These are phyloP conservation scores for Apostasia ramifera DNA, from an alignment of 106 monocot genomes.

Conservation along the genomic window DNA sequence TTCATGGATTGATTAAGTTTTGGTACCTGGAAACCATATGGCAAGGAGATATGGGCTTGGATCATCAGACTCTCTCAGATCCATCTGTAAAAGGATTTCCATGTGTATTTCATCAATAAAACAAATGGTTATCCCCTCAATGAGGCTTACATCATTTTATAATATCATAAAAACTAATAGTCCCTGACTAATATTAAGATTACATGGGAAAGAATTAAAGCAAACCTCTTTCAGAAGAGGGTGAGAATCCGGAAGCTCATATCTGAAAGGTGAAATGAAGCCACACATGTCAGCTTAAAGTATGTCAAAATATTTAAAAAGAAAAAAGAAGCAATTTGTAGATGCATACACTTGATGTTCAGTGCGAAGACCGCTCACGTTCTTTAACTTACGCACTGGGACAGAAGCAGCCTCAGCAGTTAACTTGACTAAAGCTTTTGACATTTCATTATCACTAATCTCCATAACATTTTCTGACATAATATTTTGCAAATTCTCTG, in stretches of 20 bases:
- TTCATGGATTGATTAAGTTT: background rate
- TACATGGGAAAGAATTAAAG: background rate
- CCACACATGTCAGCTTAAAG: background rate
- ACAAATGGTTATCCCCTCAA: too few species aligned
- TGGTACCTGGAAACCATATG: constrained; percentile 11
- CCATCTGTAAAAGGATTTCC: background rate
- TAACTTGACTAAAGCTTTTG: constrained; percentile 16
- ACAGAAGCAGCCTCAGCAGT: constrained; percentile 11
- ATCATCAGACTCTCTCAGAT: constrained; percentile 7
- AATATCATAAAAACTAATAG: too few species aligned
- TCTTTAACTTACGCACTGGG: constrained; percentile 11
- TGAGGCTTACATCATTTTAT: too few species aligned
- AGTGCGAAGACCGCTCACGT: constrained; percentile 10
- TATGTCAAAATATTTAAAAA: background rate
- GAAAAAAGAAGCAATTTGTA: background rate
- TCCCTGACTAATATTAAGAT: too few species aligned
- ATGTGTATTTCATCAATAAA: too few species aligned
- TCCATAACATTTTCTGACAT: constrained; percentile 8
- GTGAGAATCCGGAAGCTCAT: constrained; percentile 9
- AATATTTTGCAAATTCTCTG: constrained; percentile 1
- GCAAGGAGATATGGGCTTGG: constrained; percentile 8
- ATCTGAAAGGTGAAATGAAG: background rate
- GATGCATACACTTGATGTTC: constrained; percentile 18
- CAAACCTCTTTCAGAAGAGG: constrained; percentile 8
- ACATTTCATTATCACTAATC: constrained; percentile 10